Base-by-base conservation (phyloP, 2,329 filamentous ascomycete species). In the Diaporthe capsici region DNA sequence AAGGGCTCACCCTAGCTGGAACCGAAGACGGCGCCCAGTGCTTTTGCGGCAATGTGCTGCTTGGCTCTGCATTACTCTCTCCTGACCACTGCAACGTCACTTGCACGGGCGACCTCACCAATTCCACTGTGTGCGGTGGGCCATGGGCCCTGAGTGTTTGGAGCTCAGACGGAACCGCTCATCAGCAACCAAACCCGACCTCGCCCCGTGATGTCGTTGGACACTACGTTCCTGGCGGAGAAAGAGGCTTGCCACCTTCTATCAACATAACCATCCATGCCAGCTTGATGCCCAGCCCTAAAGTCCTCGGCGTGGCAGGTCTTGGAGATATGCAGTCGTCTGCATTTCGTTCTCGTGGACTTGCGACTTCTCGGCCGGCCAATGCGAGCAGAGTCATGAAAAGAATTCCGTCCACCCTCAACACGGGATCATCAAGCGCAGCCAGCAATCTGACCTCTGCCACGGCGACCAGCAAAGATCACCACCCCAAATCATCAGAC, bases 1-100 rank as follows among this genome's bases (percentile, higher is more conserved):
- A 81, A 60, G 87, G 88, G 12, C 89, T 83, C 77, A 78, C 82
- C 53, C 82, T 89, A 74, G 87, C 88, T 0, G 88, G 87, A 34
- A 88, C 87, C 25, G 87, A 89, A 78, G 87, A 87, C 37, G 85
- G 84, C 47, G 84, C 84, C 31, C 83, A 85, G 76, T 90, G 88
- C 81, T 88, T 86, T 79, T 90, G 88, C 77, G 87, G 86, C 22
- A 83, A 86, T 76, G 79, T 79, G 34, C 79, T 88, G 25, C 81
- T 80, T 37, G 82, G 83, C 57, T 85, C 83, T 39, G 81, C 84
- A 65, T 82, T 84, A 77, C 79, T 90, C 25, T 84, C 86, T 60
- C 87, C 88, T 4, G 82, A 80, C 10, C 78, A 80, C 17, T 92
- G 90, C 82, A 81, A 82, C 57, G 87, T 85, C 79, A 82, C 86